Evolutionary conservation across 2,329 filamentous ascomycete genomes (phyloP).

Genomic region (Pyrenophora tritici-repentis): DNA sequence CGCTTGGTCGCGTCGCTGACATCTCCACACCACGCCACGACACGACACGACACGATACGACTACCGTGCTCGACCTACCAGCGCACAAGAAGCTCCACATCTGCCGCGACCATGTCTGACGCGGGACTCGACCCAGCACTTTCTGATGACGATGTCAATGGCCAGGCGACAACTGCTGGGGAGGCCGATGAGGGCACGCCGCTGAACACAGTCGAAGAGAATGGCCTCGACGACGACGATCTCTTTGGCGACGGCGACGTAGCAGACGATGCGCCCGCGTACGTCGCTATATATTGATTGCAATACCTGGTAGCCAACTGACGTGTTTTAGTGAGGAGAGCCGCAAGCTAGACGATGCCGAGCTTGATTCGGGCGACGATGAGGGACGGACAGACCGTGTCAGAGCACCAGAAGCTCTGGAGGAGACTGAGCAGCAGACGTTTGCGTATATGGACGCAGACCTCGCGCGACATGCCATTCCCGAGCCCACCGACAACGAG

Average conservation of each 20-base stretch:
- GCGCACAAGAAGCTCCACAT: neutral
- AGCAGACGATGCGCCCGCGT: slow-evolving; percentile 34
- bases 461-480: slow-evolving; percentile 70
- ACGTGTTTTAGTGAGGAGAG: slow-evolving; percentile 36
- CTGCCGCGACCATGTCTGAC: slow-evolving; percentile 44
- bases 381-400: slow-evolving; percentile 67
- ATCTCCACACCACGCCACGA: neutral
- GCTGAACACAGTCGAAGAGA: slow-evolving; percentile 40
- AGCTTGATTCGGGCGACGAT: slow-evolving; percentile 66
- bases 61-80: neutral
- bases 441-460: slow-evolving; percentile 65
- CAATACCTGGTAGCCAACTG: slow-evolving; percentile 10
- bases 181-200: slow-evolving; percentile 37
- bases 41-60: neutral
- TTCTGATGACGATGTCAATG: slow-evolving; percentile 44
- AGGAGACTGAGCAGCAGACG: slow-evolving; percentile 60
- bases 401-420: slow-evolving; percentile 50
- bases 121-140: slow-evolving; percentile 41
- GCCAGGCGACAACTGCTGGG: slow-evolving; percentile 37
- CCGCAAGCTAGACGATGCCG: slow-evolving; percentile 64
- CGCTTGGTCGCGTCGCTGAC: neutral
- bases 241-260: slow-evolving; percentile 53
- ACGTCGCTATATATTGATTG: slow-evolving; percentile 43
- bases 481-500: slow-evolving; percentile 71
- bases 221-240: slow-evolving; percentile 48